Conservation (phyloP, 2,329 filamentous ascomycete species). For the Curvularia sp. region DNA sequence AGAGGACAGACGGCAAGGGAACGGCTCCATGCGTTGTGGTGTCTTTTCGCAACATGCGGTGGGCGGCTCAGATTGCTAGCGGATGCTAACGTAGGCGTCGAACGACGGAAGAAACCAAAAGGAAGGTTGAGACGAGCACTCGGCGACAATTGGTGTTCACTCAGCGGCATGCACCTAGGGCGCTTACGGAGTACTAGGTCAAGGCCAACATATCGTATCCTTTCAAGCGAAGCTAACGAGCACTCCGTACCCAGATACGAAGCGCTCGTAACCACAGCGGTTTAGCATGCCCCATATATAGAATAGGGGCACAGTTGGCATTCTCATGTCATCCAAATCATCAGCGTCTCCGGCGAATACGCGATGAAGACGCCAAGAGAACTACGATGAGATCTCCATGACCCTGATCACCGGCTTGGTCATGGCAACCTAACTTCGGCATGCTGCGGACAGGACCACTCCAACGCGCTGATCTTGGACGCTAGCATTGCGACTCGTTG, state of each 20-base stretch:
- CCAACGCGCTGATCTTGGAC: background rate
- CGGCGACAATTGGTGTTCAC: slow-evolving; percentile 1
- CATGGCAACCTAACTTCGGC: slow-evolving; percentile 2
- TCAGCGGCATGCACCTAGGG: slow-evolving; percentile 2
- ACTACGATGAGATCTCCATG: slow-evolving; percentile 5
- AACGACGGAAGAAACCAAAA: background rate
- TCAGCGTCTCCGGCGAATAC: background rate
- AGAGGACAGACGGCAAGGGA: slow-evolving; percentile 6
- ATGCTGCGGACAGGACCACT: background rate
- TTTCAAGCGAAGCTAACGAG: slow-evolving; percentile 1
- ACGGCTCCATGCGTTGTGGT: slow-evolving; percentile 4
- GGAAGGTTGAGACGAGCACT: slow-evolving; percentile 2
- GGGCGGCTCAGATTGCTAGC: slow-evolving; percentile 3
- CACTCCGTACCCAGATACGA: background rate
- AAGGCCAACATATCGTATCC: background rate
- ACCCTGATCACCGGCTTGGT: slow-evolving; percentile 3
- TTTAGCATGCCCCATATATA: background rate
- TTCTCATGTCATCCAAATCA: background rate
- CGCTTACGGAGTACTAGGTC: background rate
- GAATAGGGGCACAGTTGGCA: background rate
- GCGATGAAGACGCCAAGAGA: background rate
- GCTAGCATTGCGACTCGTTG: background rate
- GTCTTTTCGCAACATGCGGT: background rate
- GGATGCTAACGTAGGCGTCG: slow-evolving; percentile 1
- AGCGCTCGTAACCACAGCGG: background rate